Conservation (phyloP, 106 monocot species). For the Agapanthus africanus region DNA sequence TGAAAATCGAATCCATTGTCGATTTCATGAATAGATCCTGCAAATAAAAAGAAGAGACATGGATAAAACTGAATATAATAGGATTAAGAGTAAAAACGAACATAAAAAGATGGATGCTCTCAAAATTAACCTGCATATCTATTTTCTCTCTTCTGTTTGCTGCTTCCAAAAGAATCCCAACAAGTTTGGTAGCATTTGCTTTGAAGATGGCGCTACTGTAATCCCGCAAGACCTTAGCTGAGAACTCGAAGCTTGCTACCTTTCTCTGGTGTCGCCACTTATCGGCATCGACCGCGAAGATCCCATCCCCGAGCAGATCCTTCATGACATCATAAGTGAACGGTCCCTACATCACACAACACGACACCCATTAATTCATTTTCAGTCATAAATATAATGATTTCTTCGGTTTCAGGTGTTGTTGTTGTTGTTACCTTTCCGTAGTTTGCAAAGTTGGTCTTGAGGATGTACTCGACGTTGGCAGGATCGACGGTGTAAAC, state of each 20-base stretch:
- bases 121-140: constrained; percentile 18
- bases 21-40: constrained; percentile 19
- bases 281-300: constrained; percentile 14
- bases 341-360: background rate
- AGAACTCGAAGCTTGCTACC: constrained; percentile 18
- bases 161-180: background rate
- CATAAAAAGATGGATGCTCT: background rate
- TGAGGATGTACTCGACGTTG: too few relatives aligned
- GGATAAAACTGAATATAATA: too few relatives aligned
- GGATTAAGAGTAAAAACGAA: background rate
- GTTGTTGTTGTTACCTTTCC: too few relatives aligned
- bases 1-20: constrained; percentile 17
- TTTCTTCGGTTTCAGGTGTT: too few relatives aligned
- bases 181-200: constrained; percentile 13
- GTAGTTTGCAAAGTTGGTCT: too few relatives aligned
- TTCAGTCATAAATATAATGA: too few relatives aligned
- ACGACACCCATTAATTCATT: too few relatives aligned
- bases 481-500: too few relatives aligned
- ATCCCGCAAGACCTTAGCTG: constrained; percentile 4
- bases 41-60: background rate
- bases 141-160: constrained; percentile 1
- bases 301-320: constrained; percentile 9
- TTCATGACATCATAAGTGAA: background rate
- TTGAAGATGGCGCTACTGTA: constrained; percentile 16
- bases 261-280: constrained; percentile 18